These are phyloP conservation scores for Melampsora americana DNA, from an alignment of 1,284 basidiomycete species.

Conservation along the genomic window DNA sequence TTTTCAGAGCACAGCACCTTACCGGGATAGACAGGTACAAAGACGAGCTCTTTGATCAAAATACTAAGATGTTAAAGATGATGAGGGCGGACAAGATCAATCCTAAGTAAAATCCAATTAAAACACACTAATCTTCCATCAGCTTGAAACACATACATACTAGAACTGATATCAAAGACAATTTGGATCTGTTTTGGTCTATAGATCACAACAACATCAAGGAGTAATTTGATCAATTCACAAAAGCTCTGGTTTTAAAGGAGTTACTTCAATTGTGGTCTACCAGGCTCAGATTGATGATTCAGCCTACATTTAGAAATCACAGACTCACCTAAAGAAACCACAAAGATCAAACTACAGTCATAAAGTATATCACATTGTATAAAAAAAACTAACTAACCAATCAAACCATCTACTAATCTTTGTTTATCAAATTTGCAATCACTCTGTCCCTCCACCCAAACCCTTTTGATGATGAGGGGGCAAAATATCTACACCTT, in stretches of 20 bases:
- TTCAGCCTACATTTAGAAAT: neutral
- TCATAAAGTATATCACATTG: neutral
- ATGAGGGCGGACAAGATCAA: neutral
- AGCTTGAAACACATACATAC: conserved; percentile 53
- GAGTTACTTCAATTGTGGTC: neutral
- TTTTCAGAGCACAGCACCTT: too few relatives aligned
- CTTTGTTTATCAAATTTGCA: conserved; percentile 55
- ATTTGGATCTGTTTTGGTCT: conserved; percentile 56
- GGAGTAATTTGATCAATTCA: too few relatives aligned
- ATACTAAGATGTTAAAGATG: too few relatives aligned
- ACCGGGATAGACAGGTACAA: too few relatives aligned
- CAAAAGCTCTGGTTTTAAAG: too few relatives aligned
- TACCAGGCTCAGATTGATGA: neutral
- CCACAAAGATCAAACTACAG: conserved; percentile 48
- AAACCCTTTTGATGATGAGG: too few relatives aligned
- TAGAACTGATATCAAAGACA: conserved; percentile 52
- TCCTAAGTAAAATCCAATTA: conserved; percentile 10
- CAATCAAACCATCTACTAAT: conserved; percentile 54
- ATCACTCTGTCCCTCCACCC: conserved; percentile 55
- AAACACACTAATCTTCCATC: conserved; percentile 50
- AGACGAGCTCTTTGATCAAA: too few relatives aligned
- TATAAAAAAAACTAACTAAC: conserved; percentile 53
- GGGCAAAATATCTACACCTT: too few relatives aligned
- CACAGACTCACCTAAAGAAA: conserved; percentile 46
- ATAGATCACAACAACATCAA: conserved; percentile 45